Conservation (phyloP, 352 stramenopile species). For the Thalassiosira livingstoniorum region DNA sequence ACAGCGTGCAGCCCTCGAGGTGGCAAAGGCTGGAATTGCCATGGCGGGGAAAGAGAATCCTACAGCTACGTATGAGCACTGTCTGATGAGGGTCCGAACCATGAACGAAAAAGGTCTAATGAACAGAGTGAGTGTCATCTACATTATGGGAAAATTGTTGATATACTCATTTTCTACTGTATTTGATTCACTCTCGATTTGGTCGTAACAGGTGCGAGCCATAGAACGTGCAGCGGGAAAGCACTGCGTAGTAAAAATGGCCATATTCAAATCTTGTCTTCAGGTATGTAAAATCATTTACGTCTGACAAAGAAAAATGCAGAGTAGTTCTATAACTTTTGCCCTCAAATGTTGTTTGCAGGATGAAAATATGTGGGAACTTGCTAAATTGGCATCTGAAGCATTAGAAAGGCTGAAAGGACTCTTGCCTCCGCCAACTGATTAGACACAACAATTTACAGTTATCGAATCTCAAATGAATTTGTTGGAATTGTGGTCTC, state of each 20-base stretch:
- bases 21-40: conserved; percentile 50
- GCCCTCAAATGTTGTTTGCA: conserved; percentile 65
- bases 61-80: conserved; percentile 83
- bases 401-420: conserved; percentile 82
- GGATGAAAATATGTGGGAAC: conserved; percentile 78
- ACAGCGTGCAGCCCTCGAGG: conserved; percentile 54
- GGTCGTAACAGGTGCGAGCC: conserved; percentile 39
- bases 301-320: too few relatives aligned
- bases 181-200: not conserved
- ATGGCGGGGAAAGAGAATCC: conserved; percentile 69
- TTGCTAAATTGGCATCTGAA: conserved; percentile 67
- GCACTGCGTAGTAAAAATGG: conserved; percentile 84
- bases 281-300: too few relatives aligned
- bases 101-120: conserved; percentile 77
- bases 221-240: conserved; percentile 85
- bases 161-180: not conserved
- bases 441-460: conserved; percentile 27
- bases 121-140: conserved; percentile 54
- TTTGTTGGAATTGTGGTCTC: too few relatives aligned
- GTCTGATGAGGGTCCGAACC: conserved; percentile 74
- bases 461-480: too few relatives aligned
- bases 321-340: too few relatives aligned
- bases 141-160: conserved; percentile 3
- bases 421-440: conserved; percentile 60
- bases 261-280: conserved; percentile 80